A percentile compares a stretch with the other conserved stretches of the same genome.
Evolutionary conservation across 2,329 filamentous ascomycete species (phyloP).

Genomic region (Calycina marina): DNA sequence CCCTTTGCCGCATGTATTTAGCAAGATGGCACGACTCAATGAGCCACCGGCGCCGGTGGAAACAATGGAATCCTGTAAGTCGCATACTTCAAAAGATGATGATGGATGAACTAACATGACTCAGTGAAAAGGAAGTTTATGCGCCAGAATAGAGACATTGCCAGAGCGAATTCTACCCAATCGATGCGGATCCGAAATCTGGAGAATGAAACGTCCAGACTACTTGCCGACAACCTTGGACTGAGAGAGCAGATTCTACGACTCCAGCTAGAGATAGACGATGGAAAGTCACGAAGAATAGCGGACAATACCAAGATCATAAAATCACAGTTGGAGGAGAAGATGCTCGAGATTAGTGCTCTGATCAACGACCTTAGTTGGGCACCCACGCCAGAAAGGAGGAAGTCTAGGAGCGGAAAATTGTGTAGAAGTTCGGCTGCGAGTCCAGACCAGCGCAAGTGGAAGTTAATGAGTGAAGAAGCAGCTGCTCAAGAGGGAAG

Average conservation of each 20-base stretch:
- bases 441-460: slow-evolving; percentile 39
- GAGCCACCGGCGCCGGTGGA: slow-evolving; percentile 55
- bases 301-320: slow-evolving; percentile 55
- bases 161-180: slow-evolving; percentile 63
- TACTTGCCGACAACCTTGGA: slow-evolving; percentile 66
- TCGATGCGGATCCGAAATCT: slow-evolving; percentile 63
- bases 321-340: slow-evolving; percentile 55
- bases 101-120: slow-evolving; percentile 1
- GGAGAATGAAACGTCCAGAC: slow-evolving; percentile 59
- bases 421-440: slow-evolving; percentile 23
- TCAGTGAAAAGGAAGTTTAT: slow-evolving; percentile 66
- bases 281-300: slow-evolving; percentile 41
- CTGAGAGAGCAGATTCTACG: slow-evolving; percentile 56
- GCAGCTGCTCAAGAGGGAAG: slow-evolving; percentile 24
- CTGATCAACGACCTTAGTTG: slow-evolving; percentile 52
- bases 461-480: slow-evolving; percentile 26
- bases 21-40: slow-evolving; percentile 63
- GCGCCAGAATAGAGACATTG: slow-evolving; percentile 73
- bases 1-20: slow-evolving; percentile 16
- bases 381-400: slow-evolving; percentile 40
- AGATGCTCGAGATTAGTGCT: slow-evolving; percentile 54
- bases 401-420: slow-evolving; percentile 26
- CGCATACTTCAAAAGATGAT: not conserved
- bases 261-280: slow-evolving; percentile 52
- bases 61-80: slow-evolving; percentile 55